Base-by-base conservation (phyloP, 352 stramenopile species). In the Pythium rhizo-oryzae region DNA sequence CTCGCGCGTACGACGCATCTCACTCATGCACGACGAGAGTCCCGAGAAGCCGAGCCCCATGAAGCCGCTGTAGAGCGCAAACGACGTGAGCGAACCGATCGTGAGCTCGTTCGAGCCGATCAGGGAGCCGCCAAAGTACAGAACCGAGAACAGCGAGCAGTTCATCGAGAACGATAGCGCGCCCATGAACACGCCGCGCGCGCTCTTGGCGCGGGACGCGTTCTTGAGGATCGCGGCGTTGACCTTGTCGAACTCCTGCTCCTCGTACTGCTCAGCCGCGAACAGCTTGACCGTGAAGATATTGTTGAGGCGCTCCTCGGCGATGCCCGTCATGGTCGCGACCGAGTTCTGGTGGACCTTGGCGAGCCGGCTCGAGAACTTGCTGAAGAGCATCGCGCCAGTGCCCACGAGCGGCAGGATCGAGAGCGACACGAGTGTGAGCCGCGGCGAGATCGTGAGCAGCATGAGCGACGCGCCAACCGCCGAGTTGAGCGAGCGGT, bases 281-380 rank as follows among this genome's bases (percentile, higher is more conserved):
- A 96, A 97, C 3, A 95, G 69, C 75, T 96, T 96, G 39, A 98
- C 91, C 39, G 92, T 97, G 49, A 87, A 82, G 41, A 98, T 91
- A 58, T 96, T 94, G 69, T 92, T 92, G 49, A 98, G 59, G 8
- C 87, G 80, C 63, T 97, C 92, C 51, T 97, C 86, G 7, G 90
- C 90, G 24, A 97, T 78, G 19, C 84, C 88, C 9, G 80, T 88
- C 83, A 94, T 93, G 54, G 73, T 65, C 1, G 86, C 84, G 25
- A 94, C 72, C 49, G 79, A 83, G 62, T 94, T 91, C 60, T 97
- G 81, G 61, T 96, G 88, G 54, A 84, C 75, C 64, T 91, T 90
- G n/a, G 78, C 65, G 30, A 96, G 61, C 1, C 81, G 76, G 55
- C 87, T 94, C 59, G 93, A 90, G 53, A 92, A 85, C 54, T 94